phyloP scores from a whole-genome alignment of 208 protist species.

The Naegleria gruberi region DNA sequence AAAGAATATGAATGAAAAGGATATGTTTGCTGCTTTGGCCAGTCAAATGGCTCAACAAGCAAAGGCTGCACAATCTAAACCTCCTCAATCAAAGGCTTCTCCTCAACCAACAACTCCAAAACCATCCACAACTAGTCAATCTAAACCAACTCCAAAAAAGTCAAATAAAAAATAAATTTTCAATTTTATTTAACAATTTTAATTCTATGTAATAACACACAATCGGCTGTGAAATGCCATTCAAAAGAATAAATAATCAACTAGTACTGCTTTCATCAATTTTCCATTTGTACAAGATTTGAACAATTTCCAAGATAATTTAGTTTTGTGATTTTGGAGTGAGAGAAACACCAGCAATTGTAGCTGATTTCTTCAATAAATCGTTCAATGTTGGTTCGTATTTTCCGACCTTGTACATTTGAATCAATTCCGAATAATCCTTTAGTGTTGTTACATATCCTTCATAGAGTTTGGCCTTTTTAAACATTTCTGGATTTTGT shows the following conservation, averaged over 20 bases:
- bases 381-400: background rate
- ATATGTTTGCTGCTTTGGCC: background rate
- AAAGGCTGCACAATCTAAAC: background rate
- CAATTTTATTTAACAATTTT: no score
- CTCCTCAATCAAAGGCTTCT: background rate
- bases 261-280: no score
- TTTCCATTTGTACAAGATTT: no score
- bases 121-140: no score
- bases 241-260: no score
- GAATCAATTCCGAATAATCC: background rate
- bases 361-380: background rate
- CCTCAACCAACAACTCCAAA: background rate
- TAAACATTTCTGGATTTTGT: background rate
- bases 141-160: no score
- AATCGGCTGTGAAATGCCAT: no score
- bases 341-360: background rate
- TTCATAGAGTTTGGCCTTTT: background rate
- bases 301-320: no score
- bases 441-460: background rate
- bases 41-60: background rate
- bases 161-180: no score
- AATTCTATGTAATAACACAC: no score
- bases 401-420: slow-evolving; percentile 2
- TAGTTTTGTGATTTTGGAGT: no score
- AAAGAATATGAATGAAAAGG: background rate